phyloP scores from a whole-genome alignment of 805 yeast species.

The Millerago galiae region DNA sequence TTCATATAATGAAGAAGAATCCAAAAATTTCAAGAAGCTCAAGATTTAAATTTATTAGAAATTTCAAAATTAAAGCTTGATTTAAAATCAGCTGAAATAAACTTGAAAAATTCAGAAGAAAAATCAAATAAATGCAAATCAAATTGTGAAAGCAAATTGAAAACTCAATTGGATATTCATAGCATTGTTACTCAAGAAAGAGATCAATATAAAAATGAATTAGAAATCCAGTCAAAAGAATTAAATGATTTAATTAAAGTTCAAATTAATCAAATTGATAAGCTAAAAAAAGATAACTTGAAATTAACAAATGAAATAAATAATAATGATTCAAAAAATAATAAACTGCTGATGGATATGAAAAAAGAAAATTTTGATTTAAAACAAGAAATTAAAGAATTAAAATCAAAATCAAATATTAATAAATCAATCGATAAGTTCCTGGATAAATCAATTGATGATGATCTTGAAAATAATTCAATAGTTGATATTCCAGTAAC shows the following conservation, averaged over 20 bases:
- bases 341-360: background rate
- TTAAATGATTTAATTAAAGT: conserved; percentile 18
- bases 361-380: background rate
- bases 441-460: background rate
- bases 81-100: background rate
- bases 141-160: conserved; percentile 29
- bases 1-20: background rate
- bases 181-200: conserved; percentile 24
- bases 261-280: conserved; percentile 5
- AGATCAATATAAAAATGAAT: conserved; percentile 24
- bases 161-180: conserved; percentile 29
- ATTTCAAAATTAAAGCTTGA: conserved; percentile 1
- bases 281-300: conserved; percentile 1
- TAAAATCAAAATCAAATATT: background rate
- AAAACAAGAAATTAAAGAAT: conserved; percentile 1
- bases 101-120: conserved; percentile 9
- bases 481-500: conserved; percentile 5
- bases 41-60: background rate
- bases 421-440: too few relatives aligned
- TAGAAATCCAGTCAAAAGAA: conserved; percentile 23
- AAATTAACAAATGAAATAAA: conserved; percentile 1
- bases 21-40: background rate
- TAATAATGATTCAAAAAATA: background rate
- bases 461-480: background rate
- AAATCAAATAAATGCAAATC: conserved; percentile 17